These are phyloP conservation scores for Alternaria viburni DNA, from an alignment of 2,329 filamentous ascomycete species.

Conservation along the genomic window DNA sequence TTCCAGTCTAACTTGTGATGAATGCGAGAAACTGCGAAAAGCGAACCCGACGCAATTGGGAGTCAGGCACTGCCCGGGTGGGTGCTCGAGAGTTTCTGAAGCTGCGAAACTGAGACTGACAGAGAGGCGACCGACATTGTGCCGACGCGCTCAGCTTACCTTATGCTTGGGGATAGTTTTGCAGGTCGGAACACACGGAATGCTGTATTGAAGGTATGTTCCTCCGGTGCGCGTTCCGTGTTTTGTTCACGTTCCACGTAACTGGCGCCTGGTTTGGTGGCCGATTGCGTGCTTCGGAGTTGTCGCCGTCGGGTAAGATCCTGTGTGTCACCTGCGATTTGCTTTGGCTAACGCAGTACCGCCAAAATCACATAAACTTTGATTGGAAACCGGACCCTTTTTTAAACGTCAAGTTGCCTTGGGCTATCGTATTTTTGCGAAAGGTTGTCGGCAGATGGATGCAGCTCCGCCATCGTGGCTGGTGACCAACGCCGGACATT, in stretches of 20 bases:
- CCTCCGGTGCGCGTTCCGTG: not conserved
- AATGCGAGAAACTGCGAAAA: constrained; percentile 1
- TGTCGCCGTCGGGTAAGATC: constrained; percentile 22
- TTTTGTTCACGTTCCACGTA: constrained; percentile 1
- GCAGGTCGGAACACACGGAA: not conserved
- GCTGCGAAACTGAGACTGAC: constrained; percentile 1
- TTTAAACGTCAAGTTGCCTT: not conserved
- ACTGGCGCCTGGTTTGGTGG: not conserved
- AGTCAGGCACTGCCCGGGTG: not conserved
- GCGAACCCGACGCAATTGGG: not conserved
- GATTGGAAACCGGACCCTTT: not conserved
- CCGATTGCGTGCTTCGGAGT: constrained; percentile 23
- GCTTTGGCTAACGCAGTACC: constrained; percentile 10
- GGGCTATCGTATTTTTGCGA: not conserved
- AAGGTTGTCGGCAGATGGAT: not conserved
- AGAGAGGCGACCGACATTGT: not conserved
- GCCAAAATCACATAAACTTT: constrained; percentile 3
- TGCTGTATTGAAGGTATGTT: not conserved
- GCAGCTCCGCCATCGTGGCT: not conserved
- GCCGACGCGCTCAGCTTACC: constrained; percentile 1
- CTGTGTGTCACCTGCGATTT: not conserved
- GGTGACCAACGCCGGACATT: not conserved
- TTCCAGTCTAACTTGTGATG: not conserved
- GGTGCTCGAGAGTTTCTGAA: not conserved
- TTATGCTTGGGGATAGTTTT: not conserved